Evolutionary conservation across 1,139 yeast genomes (phyloP), one percentile per base, ranked within the genome.

Genomic region (Arxiozyma bovina): DNA sequence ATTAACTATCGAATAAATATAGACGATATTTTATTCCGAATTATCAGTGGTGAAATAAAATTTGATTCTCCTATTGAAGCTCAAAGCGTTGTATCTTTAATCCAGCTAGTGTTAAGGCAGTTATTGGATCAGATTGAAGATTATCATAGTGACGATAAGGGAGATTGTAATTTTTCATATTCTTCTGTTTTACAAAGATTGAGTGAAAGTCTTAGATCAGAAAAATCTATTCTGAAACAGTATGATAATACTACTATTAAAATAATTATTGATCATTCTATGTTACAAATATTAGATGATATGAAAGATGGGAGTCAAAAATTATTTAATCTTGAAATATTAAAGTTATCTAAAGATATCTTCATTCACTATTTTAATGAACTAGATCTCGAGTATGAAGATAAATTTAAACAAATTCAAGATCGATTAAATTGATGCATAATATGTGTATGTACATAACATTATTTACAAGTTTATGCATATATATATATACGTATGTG

Each of bases 191-290:
- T 49, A 18, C 34, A 11, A 34, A 17, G n/a, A 18, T 49, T 49
- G 22, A n/a, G 30, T 9, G 18, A 49, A 30, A 11, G 18, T 34
- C 34, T 49, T 8, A 43, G 15, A 70, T 15, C 25, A 7, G 42
- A 46, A 6, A 34, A 34, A n/a, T 38, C 45, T 5, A 20, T 51
- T 18, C 30, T 51, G 20, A 38, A 17, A 30, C 11, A 23, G 7
- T 41, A 45, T 27, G 30, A 42, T n/a, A 27, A 21, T 4, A 45
- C 41, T 1, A 30, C 30, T 9, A 38, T 41, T 9, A 40, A 46
- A 22, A 30, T 15, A 20, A 40, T 51, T 41, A 41, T 51, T 21
- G 47, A 49, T 4, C 27, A 49, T 49, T 41, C 45, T 15, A 51
- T 46, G 42, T 25, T 48, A 30, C 30, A 18, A 17, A 12, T 42